Percentiles rank a stretch among this genome's conserved stretches.
These are phyloP conservation scores for Scleroderma bovista DNA, from an alignment of 768 basidiomycete species.

Conservation along the genomic window DNA sequence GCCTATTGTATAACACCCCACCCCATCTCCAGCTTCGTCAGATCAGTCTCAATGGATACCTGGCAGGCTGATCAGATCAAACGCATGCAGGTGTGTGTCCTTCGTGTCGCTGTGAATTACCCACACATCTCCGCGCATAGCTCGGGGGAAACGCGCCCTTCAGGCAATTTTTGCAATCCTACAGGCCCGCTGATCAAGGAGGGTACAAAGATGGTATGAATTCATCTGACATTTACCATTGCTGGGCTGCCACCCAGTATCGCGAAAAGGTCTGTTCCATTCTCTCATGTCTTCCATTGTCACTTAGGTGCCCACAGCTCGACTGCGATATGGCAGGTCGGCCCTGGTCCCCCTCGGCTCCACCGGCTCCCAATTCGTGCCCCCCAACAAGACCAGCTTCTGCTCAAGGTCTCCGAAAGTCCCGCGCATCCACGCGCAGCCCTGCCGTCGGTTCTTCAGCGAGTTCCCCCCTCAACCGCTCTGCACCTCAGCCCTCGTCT, in stretches of 20 bases:
- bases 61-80: conserved; percentile 87
- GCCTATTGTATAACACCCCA: neutral
- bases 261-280: conserved; percentile 68
- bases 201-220: conserved; percentile 62
- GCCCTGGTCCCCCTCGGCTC: conserved; percentile 72
- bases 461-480: conserved; percentile 41
- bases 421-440: conserved; percentile 64
- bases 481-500: conserved; percentile 39
- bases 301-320: conserved; percentile 49
- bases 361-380: conserved; percentile 46
- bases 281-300: neutral
- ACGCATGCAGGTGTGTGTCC: conserved; percentile 74
- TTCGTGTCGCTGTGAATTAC: conserved; percentile 1
- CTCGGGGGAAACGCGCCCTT: conserved; percentile 87
- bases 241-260: conserved; percentile 93
- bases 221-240: conserved; percentile 78
- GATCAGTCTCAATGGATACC: conserved; percentile 94
- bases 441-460: conserved; percentile 49
- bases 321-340: conserved; percentile 70
- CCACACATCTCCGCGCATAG: conserved; percentile 32
- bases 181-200: conserved; percentile 58
- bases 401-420: conserved; percentile 82
- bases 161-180: conserved; percentile 69
- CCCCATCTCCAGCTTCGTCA: conserved; percentile 63
- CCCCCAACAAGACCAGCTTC: conserved; percentile 61